Evolutionary conservation across 2,329 filamentous ascomycete species (phyloP).

Genomic region (Phyllosticta capitalensis): DNA sequence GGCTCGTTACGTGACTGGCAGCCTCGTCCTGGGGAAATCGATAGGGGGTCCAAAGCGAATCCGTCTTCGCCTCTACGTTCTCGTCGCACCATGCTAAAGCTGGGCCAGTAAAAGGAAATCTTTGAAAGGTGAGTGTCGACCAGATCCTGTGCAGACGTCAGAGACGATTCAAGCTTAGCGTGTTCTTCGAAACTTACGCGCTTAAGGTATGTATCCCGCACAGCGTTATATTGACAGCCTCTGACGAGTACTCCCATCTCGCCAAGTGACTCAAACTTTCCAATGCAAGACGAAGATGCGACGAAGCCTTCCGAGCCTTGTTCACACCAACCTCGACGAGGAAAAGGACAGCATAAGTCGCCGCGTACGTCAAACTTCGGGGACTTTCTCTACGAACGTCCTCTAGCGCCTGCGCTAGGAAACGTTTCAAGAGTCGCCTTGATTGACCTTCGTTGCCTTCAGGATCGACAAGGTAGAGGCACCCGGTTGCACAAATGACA

Average conservation of each 20-base stretch:
- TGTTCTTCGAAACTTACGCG: slow-evolving; percentile 10
- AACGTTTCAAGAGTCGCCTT: slow-evolving; percentile 14
- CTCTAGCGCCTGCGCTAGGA: slow-evolving; percentile 16
- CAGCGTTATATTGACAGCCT: slow-evolving; percentile 13
- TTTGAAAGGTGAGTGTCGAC: slow-evolving; percentile 17
- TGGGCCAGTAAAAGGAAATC: background rate
- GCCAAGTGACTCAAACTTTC: slow-evolving; percentile 12
- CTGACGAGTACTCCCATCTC: slow-evolving; percentile 1
- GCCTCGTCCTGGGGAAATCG: slow-evolving; percentile 15
- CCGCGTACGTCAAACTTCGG: slow-evolving; percentile 14
- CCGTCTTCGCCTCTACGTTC: slow-evolving; percentile 11
- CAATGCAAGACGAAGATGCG: slow-evolving; percentile 17
- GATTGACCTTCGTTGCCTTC: slow-evolving; percentile 11
- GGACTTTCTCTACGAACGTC: slow-evolving; percentile 13
- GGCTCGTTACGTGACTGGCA: slow-evolving; percentile 13
- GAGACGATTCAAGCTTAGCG: background rate
- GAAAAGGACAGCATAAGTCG: slow-evolving; percentile 21
- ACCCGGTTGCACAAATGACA: slow-evolving; percentile 22
- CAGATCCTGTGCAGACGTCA: slow-evolving; percentile 10
- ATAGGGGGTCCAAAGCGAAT: slow-evolving; percentile 18
- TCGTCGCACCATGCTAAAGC: background rate
- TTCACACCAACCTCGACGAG: slow-evolving; percentile 18
- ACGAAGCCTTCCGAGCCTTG: slow-evolving; percentile 17
- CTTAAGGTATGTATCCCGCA: slow-evolving; percentile 16
- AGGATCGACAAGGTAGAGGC: slow-evolving; percentile 14